Percentiles rank a stretch among this genome's conserved stretches.
Conservation (phyloP, 768 basidiomycete genomes). For the Rhodotorula taiwanensis region DNA sequence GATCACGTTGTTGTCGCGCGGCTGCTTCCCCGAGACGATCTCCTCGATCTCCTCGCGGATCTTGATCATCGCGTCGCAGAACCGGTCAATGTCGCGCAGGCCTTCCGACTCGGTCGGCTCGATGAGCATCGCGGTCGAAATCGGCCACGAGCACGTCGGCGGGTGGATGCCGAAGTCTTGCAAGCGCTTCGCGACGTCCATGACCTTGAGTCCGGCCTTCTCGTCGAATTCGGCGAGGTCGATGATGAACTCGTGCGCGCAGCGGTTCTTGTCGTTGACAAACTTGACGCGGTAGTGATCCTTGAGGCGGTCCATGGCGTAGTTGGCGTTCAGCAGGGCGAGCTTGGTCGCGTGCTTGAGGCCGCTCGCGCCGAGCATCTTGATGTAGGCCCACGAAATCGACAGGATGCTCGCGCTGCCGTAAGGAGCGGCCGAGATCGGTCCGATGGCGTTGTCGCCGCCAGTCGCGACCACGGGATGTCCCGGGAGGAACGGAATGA, state of each 20-base stretch:
- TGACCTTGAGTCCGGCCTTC: conserved; percentile 73
- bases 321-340: conserved; percentile 91
- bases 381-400: conserved; percentile 99
- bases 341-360: conserved; percentile 75
- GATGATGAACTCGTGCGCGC: conserved; percentile 92
- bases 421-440: conserved; percentile 85
- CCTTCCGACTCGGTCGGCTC: conserved; percentile 97
- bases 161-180: conserved; percentile 92
- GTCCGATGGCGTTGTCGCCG: conserved; percentile 66
- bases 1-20: conserved; percentile 81
- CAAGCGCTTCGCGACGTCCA: conserved; percentile 91
- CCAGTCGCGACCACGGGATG: conserved; percentile 69
- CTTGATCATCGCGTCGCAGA: conserved; percentile 97
- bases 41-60: conserved; percentile 89
- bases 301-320: conserved; percentile 82
- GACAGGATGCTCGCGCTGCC: conserved; percentile 91
- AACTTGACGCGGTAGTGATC: conserved; percentile 79
- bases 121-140: conserved; percentile 87
- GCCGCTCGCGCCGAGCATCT: conserved; percentile 94
- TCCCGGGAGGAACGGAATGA: conserved; percentile 86
- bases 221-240: conserved; percentile 95
- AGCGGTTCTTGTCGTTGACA: conserved; percentile 81
- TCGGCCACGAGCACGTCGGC: conserved; percentile 97
- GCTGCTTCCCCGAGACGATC: conserved; percentile 75
- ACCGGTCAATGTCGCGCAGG: conserved; percentile 87